These are phyloP conservation scores for Nelumbo lutea DNA, from an alignment of 164 flowering plant genomes.

Conservation along the genomic window DNA sequence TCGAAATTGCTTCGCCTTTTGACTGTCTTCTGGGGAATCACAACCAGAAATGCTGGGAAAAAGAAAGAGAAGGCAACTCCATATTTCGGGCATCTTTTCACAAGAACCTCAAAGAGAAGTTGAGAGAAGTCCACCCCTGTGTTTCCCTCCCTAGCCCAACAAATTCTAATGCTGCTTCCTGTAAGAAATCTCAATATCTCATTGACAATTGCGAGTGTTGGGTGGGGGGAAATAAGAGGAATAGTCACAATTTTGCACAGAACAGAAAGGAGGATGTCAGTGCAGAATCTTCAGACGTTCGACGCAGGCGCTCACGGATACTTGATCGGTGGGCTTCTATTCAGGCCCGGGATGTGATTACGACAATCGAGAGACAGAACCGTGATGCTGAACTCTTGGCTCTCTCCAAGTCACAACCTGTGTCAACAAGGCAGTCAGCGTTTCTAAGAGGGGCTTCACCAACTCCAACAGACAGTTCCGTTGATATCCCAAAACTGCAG, in stretches of 20 bases:
- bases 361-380: slow-evolving; percentile 33
- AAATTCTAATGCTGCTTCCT: slow-evolving; percentile 2
- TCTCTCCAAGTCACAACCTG: slow-evolving; percentile 17
- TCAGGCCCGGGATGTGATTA: slow-evolving; percentile 41
- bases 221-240: not conserved
- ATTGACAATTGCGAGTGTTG: slow-evolving; percentile 8
- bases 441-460: slow-evolving; percentile 24
- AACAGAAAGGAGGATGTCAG: not conserved
- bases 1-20: slow-evolving; percentile 49
- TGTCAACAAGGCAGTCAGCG: slow-evolving; percentile 19
- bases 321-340: slow-evolving; percentile 49
- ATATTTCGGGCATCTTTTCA: slow-evolving; percentile 20
- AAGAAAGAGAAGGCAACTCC: slow-evolving; percentile 24
- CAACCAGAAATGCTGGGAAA: slow-evolving; percentile 18
- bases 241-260: not conserved
- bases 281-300: slow-evolving; percentile 2
- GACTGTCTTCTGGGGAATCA: slow-evolving; percentile 44
- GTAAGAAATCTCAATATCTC: slow-evolving; percentile 13
- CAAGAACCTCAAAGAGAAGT: slow-evolving; percentile 45
- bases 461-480: slow-evolving; percentile 19
- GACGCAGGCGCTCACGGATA: slow-evolving; percentile 18
- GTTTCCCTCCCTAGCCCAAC: slow-evolving; percentile 8
- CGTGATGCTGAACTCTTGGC: slow-evolving; percentile 28
- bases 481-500: slow-evolving; percentile 28
- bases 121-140: slow-evolving; percentile 33